Evolutionary conservation across 2,329 filamentous ascomycete species (phyloP), one percentile per base, ranked within the genome.

Genomic region (Aspergillus tanneri): DNA sequence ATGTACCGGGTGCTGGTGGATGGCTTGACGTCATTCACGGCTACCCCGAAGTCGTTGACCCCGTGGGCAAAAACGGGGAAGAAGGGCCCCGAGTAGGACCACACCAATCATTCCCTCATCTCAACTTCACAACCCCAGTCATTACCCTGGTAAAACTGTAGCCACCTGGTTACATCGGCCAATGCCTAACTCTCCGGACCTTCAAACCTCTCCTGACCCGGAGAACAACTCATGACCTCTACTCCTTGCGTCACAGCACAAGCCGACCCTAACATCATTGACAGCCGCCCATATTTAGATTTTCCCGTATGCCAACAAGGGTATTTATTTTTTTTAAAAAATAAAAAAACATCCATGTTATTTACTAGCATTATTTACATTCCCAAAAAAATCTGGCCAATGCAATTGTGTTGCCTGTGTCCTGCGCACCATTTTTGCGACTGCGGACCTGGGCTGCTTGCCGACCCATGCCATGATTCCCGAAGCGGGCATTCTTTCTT

Each of bases 191-290:
- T 34, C 30, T 34, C n/a, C n/a, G 12, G 30, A 14, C 30, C 19
- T 18, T 34, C 6, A 34, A 18, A 18, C 14, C 6, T 34, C 16
- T 8, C 30, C 8, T 16, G 14, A 9, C 30, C 30, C 10, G 14
- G 30, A 9, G 14, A 5, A 34, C n/a, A 18, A 34, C 8, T 16
- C 49, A 39, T 47, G 43, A 51, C 48, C 50, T 42, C 47, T 47
- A 45, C 53, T 53, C 58, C 64, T 67, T 66, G 45, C 63, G 46
- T 64, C 51, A 54, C 45, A 52, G 51, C 55, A 52, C 14, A 14
- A 34, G 5, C 14, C 14, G n/a, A 34, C 43, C 44, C 40, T 32
- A 49, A 42, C 48, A 34, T 49, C 48, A 40, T 47, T 49, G 50
- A 57, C 38, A 53, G 53, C 45, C 23, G 36, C 41, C 36, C 6